Base-by-base conservation (phyloP, 1,139 yeast species). In the Pichia sp. region DNA sequence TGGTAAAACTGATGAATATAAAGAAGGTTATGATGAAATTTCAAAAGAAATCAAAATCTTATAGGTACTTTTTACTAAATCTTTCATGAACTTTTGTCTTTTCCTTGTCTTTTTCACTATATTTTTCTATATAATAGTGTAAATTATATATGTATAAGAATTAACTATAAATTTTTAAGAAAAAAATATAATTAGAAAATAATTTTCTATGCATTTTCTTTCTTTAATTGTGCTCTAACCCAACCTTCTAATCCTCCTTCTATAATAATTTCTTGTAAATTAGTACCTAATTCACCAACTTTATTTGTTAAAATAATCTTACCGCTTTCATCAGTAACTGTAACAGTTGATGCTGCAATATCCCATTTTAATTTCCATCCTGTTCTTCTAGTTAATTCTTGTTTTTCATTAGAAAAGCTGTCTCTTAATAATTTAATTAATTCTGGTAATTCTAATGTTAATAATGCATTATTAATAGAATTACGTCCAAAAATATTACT, bases 211-310 rank as follows among this genome's bases (percentile, higher is more conserved):
- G 26, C 25, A 32, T 20, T 32, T 32, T 23, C 35, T 44, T 58
- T 60, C 56, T 67, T 66, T 50, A 85, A 70, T 65, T 85, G 86
- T 38, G 90, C 75, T 67, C 78, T 84, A 51, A 92, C 97, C 98
- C 98, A 92, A 39, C 96, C 95, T 74, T 92, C 99, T 51, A 92
- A 78, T 43, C 99, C 99, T 41, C 98, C 98, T 65, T 89, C 84
- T 56, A 92, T 90, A 55, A 92, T 92, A 58, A 92, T 92, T 57
- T 92, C 98, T 69, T 92, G 99, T 62, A 92, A 74, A 65, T 90
- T 90, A 49, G 90, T 81, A 54, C 98, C 97, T 53, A 92, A 74
- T 65, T 92, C 97, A 50, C 97, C 97, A 40, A 92, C 97, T 66
- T 84, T 85, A 63, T 87, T 95, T 51, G 77, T 76, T 56, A 90